Evolutionary conservation across 2,329 filamentous ascomycete genomes (phyloP).

Genomic region (Mycosphaerella sp.): DNA sequence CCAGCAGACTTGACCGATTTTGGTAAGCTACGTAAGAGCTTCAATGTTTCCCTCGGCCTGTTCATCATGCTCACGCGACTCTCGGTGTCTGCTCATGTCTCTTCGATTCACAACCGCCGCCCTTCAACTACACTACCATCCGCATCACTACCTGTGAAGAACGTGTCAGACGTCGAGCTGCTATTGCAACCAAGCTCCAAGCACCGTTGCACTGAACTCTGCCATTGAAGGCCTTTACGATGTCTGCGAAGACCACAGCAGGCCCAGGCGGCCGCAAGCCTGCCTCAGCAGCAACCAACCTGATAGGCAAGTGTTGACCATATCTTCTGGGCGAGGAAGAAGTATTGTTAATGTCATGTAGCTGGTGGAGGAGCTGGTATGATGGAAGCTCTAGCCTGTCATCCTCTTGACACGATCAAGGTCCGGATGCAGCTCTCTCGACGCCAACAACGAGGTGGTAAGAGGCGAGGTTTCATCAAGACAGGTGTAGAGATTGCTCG

Average conservation of each 20-base stretch:
- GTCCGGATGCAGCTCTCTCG: slow-evolving; percentile 98
- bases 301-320: slow-evolving; percentile 60
- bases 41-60: slow-evolving; percentile 22
- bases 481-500: slow-evolving; percentile 83
- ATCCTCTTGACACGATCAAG: slow-evolving; percentile 96
- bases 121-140: not conserved
- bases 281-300: slow-evolving; percentile 78
- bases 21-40: slow-evolving; percentile 25
- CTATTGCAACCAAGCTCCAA: not conserved
- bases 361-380: slow-evolving; percentile 95
- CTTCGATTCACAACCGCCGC: not conserved
- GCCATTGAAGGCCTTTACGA: slow-evolving; percentile 31
- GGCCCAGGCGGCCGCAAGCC: slow-evolving; percentile 64
- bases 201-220: not conserved
- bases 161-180: not conserved
- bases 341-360: slow-evolving; percentile 37
- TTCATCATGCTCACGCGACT: slow-evolving; percentile 20
- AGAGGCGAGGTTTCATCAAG: slow-evolving; percentile 77
- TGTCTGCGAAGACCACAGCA: slow-evolving; percentile 56
- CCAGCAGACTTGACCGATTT: slow-evolving; percentile 15
- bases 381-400: slow-evolving; percentile 97
- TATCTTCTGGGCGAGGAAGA: not conserved
- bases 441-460: slow-evolving; percentile 73
- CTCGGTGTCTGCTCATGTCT: slow-evolving; percentile 8
- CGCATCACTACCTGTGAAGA: not conserved